Conservation (phyloP, 2,329 filamentous ascomycete genomes). For the Pestalotiopsis sp. region DNA sequence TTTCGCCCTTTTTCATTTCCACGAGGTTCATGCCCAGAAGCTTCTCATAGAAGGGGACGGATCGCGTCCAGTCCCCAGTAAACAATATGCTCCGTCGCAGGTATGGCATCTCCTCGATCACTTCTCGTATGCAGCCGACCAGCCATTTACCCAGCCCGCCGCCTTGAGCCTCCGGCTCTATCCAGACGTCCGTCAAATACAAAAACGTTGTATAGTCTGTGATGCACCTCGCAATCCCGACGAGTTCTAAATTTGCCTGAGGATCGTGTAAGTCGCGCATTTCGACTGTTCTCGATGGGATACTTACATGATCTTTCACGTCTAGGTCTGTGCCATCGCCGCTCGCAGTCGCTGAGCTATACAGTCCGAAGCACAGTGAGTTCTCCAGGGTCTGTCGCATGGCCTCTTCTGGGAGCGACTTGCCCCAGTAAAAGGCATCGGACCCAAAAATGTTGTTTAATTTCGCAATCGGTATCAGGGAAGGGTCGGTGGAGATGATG, state of each 20-base stretch:
- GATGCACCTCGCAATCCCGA: conserved; percentile 51
- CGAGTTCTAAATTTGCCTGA: background rate
- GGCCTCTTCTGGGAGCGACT: conserved; percentile 26
- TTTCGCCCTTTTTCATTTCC: conserved; percentile 15
- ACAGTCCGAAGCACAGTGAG: conserved; percentile 40
- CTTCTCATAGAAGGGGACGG: conserved; percentile 37
- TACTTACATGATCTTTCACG: background rate
- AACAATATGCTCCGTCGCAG: conserved; percentile 42
- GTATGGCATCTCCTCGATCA: conserved; percentile 43
- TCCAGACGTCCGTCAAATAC: conserved; percentile 54
- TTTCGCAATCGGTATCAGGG: conserved; percentile 30
- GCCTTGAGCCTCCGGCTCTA: conserved; percentile 44
- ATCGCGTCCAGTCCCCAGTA: conserved; percentile 31
- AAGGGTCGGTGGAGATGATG: conserved; percentile 38
- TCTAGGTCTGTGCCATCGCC: background rate
- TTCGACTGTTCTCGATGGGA: background rate
- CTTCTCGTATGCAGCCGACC: conserved; percentile 44
- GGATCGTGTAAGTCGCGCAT: background rate
- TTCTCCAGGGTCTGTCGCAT: conserved; percentile 32
- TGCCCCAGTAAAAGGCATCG: conserved; percentile 38
- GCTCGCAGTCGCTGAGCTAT: conserved; percentile 17
- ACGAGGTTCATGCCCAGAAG: conserved; percentile 34
- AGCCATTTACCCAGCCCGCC: conserved; percentile 52
- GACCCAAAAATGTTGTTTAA: conserved; percentile 36
- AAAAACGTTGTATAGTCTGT: conserved; percentile 52